Evolutionary conservation across 2,329 filamentous ascomycete genomes (phyloP).

Genomic region (Tolypocladium capitatum): DNA sequence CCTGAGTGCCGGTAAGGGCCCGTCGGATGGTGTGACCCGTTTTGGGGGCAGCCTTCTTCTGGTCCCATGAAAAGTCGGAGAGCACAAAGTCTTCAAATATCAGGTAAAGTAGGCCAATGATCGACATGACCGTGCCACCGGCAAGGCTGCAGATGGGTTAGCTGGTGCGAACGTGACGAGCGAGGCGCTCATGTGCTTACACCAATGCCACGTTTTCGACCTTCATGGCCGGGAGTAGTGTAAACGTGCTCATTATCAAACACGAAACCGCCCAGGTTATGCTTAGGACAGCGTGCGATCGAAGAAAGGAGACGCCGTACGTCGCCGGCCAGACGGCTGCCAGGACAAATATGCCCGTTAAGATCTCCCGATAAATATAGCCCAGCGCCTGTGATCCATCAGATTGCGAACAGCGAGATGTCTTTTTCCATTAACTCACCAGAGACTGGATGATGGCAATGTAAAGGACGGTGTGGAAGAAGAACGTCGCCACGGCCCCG

Average conservation of each 20-base stretch:
- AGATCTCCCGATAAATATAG: constrained; percentile 81
- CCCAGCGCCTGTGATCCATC: constrained; percentile 55
- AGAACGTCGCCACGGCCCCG: constrained; percentile 42
- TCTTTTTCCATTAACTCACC: constrained; percentile 31
- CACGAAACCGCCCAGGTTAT: constrained; percentile 66
- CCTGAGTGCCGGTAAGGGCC: constrained; percentile 52
- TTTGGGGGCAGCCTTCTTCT: constrained; percentile 6
- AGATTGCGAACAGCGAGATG: constrained; percentile 1
- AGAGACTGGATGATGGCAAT: constrained; percentile 67
- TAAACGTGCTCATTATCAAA: constrained; percentile 78
- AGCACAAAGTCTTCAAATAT: constrained; percentile 56
- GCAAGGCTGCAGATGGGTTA: constrained; percentile 38
- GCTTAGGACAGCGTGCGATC: constrained; percentile 48
- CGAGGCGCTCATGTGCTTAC: constrained; percentile 31
- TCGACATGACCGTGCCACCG: constrained; percentile 67
- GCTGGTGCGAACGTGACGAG: not conserved
- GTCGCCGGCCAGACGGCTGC: constrained; percentile 66
- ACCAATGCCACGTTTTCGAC: constrained; percentile 63
- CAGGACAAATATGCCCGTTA: constrained; percentile 66
- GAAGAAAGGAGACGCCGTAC: constrained; percentile 62
- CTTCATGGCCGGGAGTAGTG: constrained; percentile 76
- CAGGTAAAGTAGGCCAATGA: constrained; percentile 65
- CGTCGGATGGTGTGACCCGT: constrained; percentile 36
- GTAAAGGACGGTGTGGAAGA: constrained; percentile 52
- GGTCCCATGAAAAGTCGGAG: constrained; percentile 24